Percentiles rank a stretch among this genome's conserved stretches.
Evolutionary conservation across 208 protist genomes (phyloP).

Genomic region (Leishmania amazonensis): DNA sequence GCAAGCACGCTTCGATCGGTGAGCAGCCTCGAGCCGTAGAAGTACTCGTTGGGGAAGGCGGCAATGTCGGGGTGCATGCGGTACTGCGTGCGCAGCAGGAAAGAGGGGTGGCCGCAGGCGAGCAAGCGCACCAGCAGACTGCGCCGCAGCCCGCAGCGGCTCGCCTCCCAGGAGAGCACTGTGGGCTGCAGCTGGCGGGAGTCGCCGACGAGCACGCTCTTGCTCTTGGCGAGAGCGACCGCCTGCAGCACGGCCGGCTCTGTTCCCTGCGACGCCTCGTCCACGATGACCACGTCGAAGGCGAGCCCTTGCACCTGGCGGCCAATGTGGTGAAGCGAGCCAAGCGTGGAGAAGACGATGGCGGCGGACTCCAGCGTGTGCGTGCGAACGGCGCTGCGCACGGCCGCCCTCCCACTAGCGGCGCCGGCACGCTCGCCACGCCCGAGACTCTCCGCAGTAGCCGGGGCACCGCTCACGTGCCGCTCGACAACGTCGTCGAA

Average conservation of each 20-base stretch:
- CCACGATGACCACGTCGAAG: slow-evolving; percentile 89
- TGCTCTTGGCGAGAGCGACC: slow-evolving; percentile 51
- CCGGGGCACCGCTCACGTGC: neutral
- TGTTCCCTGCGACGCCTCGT: slow-evolving; percentile 92
- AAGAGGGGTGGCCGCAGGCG: slow-evolving; percentile 51
- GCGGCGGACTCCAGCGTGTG: slow-evolving; percentile 39
- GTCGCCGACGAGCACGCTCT: slow-evolving; percentile 88
- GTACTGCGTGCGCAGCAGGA: slow-evolving; percentile 86
- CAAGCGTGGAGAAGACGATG: slow-evolving; percentile 79
- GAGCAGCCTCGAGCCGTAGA: slow-evolving; percentile 71
- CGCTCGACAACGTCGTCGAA: slow-evolving; percentile 57
- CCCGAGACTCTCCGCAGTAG: neutral
- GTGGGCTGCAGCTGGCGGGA: slow-evolving; percentile 92
- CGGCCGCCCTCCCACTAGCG: neutral
- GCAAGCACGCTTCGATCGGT: slow-evolving; percentile 45
- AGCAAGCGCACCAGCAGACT: slow-evolving; percentile 83
- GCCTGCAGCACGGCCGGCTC: slow-evolving; percentile 87
- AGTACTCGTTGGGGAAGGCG: slow-evolving; percentile 82
- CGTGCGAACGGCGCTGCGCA: slow-evolving; percentile 13
- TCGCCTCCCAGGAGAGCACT: slow-evolving; percentile 64
- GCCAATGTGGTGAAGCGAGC: slow-evolving; percentile 74
- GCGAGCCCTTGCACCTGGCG: slow-evolving; percentile 30
- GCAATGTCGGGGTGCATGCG: slow-evolving; percentile 91
- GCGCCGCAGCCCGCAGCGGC: slow-evolving; percentile 53
- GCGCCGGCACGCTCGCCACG: neutral